Percentiles rank a stretch among this genome's conserved stretches.
These are phyloP conservation scores for Saccharomycopsis lassenensis DNA, from an alignment of 805 yeast genomes.

Conservation along the genomic window DNA sequence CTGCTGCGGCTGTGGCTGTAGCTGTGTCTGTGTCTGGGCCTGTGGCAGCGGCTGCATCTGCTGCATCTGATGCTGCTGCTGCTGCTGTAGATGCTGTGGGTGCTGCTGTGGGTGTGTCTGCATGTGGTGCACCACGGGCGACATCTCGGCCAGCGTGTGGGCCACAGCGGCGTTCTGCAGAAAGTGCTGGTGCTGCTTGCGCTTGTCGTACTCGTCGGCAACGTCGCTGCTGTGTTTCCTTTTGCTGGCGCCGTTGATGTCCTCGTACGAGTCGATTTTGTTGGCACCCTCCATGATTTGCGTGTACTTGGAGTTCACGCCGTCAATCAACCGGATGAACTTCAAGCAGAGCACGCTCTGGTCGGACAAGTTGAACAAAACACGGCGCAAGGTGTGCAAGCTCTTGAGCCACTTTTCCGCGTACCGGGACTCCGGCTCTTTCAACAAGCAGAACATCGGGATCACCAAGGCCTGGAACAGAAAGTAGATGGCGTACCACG, in stretches of 20 bases:
- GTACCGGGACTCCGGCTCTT: constrained; percentile 38
- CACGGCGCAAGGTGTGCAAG: constrained; percentile 13
- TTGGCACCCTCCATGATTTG: background rate
- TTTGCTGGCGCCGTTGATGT: constrained; percentile 3
- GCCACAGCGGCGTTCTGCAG: no score
- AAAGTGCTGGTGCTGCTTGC: no score
- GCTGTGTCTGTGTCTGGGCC: background rate
- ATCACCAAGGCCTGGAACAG: constrained; percentile 53
- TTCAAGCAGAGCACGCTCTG: constrained; percentile 6
- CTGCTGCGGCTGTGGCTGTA: constrained; percentile 1
- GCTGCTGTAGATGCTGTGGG: constrained; percentile 3
- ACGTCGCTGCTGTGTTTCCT: constrained; percentile 5
- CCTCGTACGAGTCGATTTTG: background rate
- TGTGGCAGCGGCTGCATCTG: background rate
- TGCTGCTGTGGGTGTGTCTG: background rate
- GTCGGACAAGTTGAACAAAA: background rate
- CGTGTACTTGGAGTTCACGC: constrained; percentile 3
- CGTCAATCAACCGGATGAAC: constrained; percentile 13
- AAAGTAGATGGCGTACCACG: constrained; percentile 57
- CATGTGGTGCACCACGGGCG: background rate
- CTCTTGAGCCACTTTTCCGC: constrained; percentile 29
- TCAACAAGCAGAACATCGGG: constrained; percentile 41
- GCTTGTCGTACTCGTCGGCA: no score
- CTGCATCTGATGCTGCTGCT: constrained; percentile 1
- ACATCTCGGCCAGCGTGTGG: no score